Base-by-base conservation (phyloP, 129 eudicot species). In the Escallonia herrerae region DNA sequence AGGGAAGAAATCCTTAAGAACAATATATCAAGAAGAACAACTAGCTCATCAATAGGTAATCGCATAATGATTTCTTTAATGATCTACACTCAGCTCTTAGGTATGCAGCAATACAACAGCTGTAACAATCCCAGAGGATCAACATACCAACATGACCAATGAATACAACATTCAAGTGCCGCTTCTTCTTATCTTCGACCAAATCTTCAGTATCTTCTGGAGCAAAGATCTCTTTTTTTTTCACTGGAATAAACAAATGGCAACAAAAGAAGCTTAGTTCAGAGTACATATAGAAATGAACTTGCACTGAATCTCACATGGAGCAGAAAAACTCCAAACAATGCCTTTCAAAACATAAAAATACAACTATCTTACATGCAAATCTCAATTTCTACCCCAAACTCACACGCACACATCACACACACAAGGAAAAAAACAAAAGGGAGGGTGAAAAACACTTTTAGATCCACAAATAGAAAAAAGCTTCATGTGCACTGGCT, bases 161-260 rank as follows among this genome's bases (percentile, higher is more conserved):
- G 66, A 87, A 91, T 47, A 91, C 98, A 49, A 77, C 98, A 81
- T 91, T 91, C 84, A 91, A 65, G 64, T 91, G 98, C 2, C 98
- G 71, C 72, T 91, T 91, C 76, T 63, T 85, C 15, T 77, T 64
- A 44, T 60, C 86, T 55, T 77, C 88, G 56, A 7, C 68, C 40
- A 58, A 87, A 12, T 83, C 84, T 48, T 78, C 90, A 15, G 13
- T 45, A 54, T 66, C 79, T 54, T 82, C 88, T 45, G 76, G 71
- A 62, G 76, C 81, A 74, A 69, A 40, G 40, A 66, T 68, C 56
- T 78, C 83, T 47, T 78, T 71, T 40, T 77, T 81, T 70, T 71
- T 80, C 41, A 52, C 86, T 82, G 83, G 9, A 66, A 65, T 54
- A 63, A 62, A 39, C 68, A 64, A 7, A 50, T 15, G 50, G 39